A percentile compares a stretch with the other conserved stretches of the same genome.
phyloP scores from a whole-genome alignment of 2,329 filamentous ascomycete species.

The Botrytis paeoniae region DNA sequence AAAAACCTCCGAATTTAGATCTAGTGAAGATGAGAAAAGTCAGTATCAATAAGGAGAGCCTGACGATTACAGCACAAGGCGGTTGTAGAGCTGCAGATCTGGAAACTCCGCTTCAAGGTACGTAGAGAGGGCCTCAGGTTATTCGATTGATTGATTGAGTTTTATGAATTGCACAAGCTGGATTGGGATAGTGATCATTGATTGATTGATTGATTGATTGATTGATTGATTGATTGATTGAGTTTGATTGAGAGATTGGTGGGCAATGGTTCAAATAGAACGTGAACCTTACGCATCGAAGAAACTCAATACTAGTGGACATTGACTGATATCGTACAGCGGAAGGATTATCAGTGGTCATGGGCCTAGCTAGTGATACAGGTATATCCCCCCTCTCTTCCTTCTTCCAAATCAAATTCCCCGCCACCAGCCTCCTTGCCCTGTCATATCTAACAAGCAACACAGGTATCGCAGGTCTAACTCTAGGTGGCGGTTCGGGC shows the following conservation, averaged over 20 bases:
- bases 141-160: no score
- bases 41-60: neutral
- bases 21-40: neutral
- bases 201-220: no score
- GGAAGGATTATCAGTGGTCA: neutral
- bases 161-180: neutral
- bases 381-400: neutral
- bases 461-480: neutral
- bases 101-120: neutral
- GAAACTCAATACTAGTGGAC: rapidly evolving
- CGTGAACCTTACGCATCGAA: neutral
- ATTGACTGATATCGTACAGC: neutral
- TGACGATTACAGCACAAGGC: neutral
- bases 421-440: no score
- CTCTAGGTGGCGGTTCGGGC: neutral
- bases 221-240: neutral
- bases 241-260: neutral
- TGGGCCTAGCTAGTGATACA: neutral
- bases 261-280: neutral
- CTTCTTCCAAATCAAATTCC: no score
- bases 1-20: neutral
- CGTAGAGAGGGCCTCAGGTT: neutral
- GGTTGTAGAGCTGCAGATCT: neutral
- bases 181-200: neutral
- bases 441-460: neutral